Evolutionary conservation across 2,329 filamentous ascomycete genomes (phyloP).

Genomic region (Pseudocercospora vitis): DNA sequence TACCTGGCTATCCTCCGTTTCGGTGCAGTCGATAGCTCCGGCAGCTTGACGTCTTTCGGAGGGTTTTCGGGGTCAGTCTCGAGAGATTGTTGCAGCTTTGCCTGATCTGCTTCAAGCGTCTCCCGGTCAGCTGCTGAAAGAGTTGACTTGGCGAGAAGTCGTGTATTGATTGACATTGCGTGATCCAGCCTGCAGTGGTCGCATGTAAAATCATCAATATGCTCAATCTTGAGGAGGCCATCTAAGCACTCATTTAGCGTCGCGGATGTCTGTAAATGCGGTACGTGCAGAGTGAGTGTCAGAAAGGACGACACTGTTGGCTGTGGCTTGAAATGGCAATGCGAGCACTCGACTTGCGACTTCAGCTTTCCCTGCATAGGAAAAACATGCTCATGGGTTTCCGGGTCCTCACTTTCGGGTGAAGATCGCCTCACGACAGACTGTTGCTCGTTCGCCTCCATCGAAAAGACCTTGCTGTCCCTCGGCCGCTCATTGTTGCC

Average conservation of each 20-base stretch:
- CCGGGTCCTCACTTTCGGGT: conserved; percentile 37
- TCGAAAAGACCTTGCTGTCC: conserved; percentile 23
- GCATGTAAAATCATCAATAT: conserved; percentile 96
- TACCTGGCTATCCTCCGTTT: conserved; percentile 83
- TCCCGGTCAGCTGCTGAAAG: conserved; percentile 48
- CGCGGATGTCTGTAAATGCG: conserved; percentile 68
- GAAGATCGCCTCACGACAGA: too few species aligned
- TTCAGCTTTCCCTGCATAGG: conserved; percentile 89
- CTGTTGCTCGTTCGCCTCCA: conserved; percentile 3
- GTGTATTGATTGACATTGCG: conserved; percentile 64
- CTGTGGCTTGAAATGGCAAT: conserved; percentile 85
- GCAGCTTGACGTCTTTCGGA: conserved; percentile 70
- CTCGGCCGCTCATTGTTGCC: conserved; percentile 8
- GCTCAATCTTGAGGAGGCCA: conserved; percentile 88
- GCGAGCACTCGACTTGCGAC: conserved; percentile 91
- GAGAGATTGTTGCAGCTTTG: conserved; percentile 67
- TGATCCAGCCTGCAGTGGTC: conserved; percentile 87
- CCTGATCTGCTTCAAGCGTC: conserved; percentile 58
- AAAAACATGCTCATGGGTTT: conserved; percentile 67
- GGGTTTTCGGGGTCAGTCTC: conserved; percentile 77
- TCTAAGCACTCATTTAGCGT: conserved; percentile 88
- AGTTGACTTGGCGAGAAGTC: conserved; percentile 57
- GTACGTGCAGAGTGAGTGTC: conserved; percentile 87
- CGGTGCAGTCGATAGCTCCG: conserved; percentile 71
- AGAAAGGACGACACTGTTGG: conserved; percentile 83